Evolutionary conservation across 129 eudicot species (phyloP).

Genomic region (carrot (Daucus carota)): DNA sequence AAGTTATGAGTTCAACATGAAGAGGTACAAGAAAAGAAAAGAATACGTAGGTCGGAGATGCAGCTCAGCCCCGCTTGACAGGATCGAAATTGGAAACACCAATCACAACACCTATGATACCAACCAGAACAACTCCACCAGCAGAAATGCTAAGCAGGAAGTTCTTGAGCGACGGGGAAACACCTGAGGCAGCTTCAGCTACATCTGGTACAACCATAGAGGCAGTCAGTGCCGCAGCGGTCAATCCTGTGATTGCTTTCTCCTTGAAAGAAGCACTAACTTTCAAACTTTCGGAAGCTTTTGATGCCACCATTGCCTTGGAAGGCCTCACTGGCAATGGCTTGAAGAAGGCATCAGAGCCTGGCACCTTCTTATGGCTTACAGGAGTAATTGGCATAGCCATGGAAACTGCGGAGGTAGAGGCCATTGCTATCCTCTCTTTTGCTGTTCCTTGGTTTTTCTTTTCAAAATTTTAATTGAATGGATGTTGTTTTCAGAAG

Average conservation of each 20-base stretch:
- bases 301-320: slow-evolving; percentile 18
- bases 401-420: slow-evolving; percentile 41
- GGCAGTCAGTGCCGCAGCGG: slow-evolving; percentile 72
- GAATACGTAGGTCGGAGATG: not conserved
- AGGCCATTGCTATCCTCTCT: slow-evolving; percentile 39
- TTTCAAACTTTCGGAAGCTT: slow-evolving; percentile 24
- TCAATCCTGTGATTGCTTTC: slow-evolving; percentile 61
- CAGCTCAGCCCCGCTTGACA: slow-evolving; percentile 54
- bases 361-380: slow-evolving; percentile 23
- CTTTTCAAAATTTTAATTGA: not conserved
- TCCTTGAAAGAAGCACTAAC: slow-evolving; percentile 68
- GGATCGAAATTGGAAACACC: slow-evolving; percentile 89
- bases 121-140: slow-evolving; percentile 65
- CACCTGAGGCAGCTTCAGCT: slow-evolving; percentile 82
- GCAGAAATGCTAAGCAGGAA: slow-evolving; percentile 76
- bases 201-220: slow-evolving; percentile 80
- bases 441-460: slow-evolving; percentile 1
- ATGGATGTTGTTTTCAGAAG: slow-evolving; percentile 6
- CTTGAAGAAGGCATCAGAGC: slow-evolving; percentile 37
- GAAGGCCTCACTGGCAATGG: slow-evolving; percentile 44
- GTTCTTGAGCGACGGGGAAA: slow-evolving; percentile 76
- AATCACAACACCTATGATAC: slow-evolving; percentile 49
- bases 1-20: not conserved
- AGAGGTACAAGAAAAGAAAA: not conserved
- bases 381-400: slow-evolving; percentile 44